Evolutionary conservation across 345 rosid species (phyloP), one percentile per base, ranked within the genome.

Genomic region (Eucalyptus camaldulensis): DNA sequence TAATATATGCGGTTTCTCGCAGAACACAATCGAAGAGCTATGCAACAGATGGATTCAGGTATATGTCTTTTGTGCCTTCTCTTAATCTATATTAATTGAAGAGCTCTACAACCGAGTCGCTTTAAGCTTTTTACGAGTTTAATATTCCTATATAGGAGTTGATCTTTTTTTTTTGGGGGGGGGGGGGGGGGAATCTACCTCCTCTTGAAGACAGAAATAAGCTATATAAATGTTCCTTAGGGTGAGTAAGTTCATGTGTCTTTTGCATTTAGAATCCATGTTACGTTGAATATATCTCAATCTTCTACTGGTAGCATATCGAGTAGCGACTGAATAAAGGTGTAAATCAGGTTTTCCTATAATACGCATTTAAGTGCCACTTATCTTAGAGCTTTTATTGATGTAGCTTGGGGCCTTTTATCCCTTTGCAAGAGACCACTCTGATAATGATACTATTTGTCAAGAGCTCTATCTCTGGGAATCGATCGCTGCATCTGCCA

Each of bases 31-130:
- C 3, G 97, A 96, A 89, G 98, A 95, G 27, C 94, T 96, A 29
- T 96, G 97, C 89, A 90, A 89, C 40, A 91, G 97, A 60, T 96
- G 98, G 97, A 96, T 96, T 88, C 97, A 96, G 96, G 97, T 94
- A 67, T 81, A 17, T 56, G 2, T 69, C 44, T 69, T 17, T 15
- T 69, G 44, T 9, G 80, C 44, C 80, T 33, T 33, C 8, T 69
- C 80, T 37, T 69, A 69, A 33, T 69, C 22, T 33, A 69, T 9
- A 17, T 9, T 19, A 69, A 69, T 44, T 8, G 13, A 69, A 33
- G 44, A 69, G 13, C 13, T 69, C 1, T 33, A 4, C 80, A 2
- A 69, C 43, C 25, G 24, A 69, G 80, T 27, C 29, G 31, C 43
- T 2, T 17, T 69, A 33, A 69, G 80, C 8, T 69, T 69, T 69